Evolutionary conservation across 306 rosid genomes (phyloP).

Genomic region (Quillaja saponaria): DNA sequence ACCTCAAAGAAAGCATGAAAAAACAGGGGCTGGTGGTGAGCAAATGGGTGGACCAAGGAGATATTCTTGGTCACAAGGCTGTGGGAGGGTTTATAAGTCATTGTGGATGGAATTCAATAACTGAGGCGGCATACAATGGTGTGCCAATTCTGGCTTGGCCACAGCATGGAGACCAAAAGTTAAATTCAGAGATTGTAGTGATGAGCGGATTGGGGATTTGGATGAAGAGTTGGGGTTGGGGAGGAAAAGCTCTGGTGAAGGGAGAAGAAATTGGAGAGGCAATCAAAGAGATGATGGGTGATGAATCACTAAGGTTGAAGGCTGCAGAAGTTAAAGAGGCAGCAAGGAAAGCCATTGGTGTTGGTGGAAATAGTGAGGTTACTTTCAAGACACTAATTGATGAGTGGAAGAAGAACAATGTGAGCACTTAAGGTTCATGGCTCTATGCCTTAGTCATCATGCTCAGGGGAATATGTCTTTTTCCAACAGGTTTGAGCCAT

Average conservation of each 20-base stretch:
- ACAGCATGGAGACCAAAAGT: slow-evolving; percentile 53
- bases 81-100: slow-evolving; percentile 63
- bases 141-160: slow-evolving; percentile 63
- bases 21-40: slow-evolving; percentile 48
- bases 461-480: no score
- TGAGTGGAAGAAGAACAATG: slow-evolving; percentile 31
- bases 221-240: slow-evolving; percentile 61
- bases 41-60: slow-evolving; percentile 51
- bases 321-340: slow-evolving; percentile 34
- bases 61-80: slow-evolving; percentile 41
- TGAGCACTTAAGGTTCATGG: slow-evolving; percentile 1
- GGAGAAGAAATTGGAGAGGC: slow-evolving; percentile 54
- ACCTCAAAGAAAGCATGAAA: slow-evolving; percentile 38
- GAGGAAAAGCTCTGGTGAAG: slow-evolving; percentile 32
- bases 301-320: slow-evolving; percentile 23
- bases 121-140: slow-evolving; percentile 53
- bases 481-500: no score
- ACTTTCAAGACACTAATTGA: slow-evolving; percentile 17
- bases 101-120: slow-evolving; percentile 56
- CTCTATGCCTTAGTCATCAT: no score
- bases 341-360: slow-evolving; percentile 32
- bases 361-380: slow-evolving; percentile 42
- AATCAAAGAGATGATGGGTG: slow-evolving; percentile 52
- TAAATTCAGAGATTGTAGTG: slow-evolving; percentile 49
- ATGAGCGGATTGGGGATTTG: slow-evolving; percentile 54